Percentiles rank a stretch among this genome's conserved stretches.
Conservation (phyloP, 306 rosid species). For the Dryas octopetala region DNA sequence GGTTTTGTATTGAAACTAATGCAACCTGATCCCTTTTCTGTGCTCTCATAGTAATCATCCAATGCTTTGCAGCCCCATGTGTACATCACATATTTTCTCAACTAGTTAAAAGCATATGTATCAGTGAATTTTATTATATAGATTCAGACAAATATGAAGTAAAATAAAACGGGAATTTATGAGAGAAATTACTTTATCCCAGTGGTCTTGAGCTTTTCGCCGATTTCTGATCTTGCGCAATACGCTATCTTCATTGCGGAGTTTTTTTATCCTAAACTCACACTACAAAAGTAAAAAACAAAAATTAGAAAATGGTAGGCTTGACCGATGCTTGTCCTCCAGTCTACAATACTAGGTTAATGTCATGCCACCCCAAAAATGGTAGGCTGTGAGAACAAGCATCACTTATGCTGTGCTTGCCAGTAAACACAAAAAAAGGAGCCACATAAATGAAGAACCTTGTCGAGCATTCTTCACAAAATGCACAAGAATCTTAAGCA, state of each 20-base stretch:
- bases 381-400: too few relatives aligned
- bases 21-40: constrained; percentile 43
- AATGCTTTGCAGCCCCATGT: constrained; percentile 62
- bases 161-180: constrained; percentile 16
- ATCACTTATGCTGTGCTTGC: too few relatives aligned
- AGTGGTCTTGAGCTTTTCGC: constrained; percentile 74
- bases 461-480: too few relatives aligned
- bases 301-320: not conserved
- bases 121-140: constrained; percentile 15
- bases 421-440: too few relatives aligned
- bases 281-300: constrained; percentile 45
- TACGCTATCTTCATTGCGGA: constrained; percentile 73
- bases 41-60: constrained; percentile 33
- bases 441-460: too few relatives aligned
- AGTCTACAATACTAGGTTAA: too few relatives aligned
- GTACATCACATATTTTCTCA: constrained; percentile 93
- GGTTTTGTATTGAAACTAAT: constrained; percentile 44
- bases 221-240: constrained; percentile 70
- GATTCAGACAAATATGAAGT: constrained; percentile 1
- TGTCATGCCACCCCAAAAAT: too few relatives aligned
- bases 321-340: too few relatives aligned
- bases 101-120: constrained; percentile 42
- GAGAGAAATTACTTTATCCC: constrained; percentile 75
- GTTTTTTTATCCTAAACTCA: constrained; percentile 77
- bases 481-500: too few relatives aligned